A percentile compares a stretch with the other conserved stretches of the same genome.
These are phyloP conservation scores for Coffea canephora DNA, from an alignment of 257 asterid species.

Conservation along the genomic window DNA sequence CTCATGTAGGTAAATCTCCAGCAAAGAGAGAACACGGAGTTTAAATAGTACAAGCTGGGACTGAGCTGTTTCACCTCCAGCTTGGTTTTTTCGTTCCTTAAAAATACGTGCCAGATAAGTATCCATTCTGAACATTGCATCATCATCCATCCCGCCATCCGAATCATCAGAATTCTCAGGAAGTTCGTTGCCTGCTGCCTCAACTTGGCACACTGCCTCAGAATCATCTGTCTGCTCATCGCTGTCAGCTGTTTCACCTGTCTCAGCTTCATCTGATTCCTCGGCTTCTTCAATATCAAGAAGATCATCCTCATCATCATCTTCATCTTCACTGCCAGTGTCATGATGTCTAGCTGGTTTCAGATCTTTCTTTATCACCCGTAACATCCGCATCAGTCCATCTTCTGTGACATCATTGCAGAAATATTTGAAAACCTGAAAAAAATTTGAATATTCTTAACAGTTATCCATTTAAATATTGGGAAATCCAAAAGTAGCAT, in stretches of 20 bases:
- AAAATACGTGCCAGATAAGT: slow-evolving; percentile 59
- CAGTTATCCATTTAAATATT: not conserved
- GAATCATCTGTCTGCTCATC: slow-evolving; percentile 82
- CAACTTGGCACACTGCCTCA: slow-evolving; percentile 57
- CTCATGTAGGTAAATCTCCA: slow-evolving; percentile 90
- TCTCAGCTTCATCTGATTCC: slow-evolving; percentile 83
- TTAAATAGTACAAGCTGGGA: slow-evolving; percentile 96
- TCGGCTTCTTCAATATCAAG: slow-evolving; percentile 84
- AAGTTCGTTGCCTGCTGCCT: slow-evolving; percentile 39
- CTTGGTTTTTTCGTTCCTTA: slow-evolving; percentile 73
- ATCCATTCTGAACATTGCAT: slow-evolving; percentile 92
- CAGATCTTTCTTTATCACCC: slow-evolving; percentile 82
- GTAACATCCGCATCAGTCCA: slow-evolving; percentile 76
- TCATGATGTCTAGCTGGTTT: slow-evolving; percentile 87
- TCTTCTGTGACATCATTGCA: slow-evolving; percentile 69
- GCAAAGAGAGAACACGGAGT: slow-evolving; percentile 88
- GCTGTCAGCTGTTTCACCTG: slow-evolving; percentile 71
- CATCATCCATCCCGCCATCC: slow-evolving; percentile 94
- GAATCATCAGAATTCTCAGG: slow-evolving; percentile 77
- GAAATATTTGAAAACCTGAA: slow-evolving; percentile 79
- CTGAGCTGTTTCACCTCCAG: slow-evolving; percentile 91
- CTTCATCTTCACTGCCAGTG: slow-evolving; percentile 60
- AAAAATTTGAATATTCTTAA: not conserved
- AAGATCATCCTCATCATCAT: slow-evolving; percentile 63
- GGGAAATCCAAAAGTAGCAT: not conserved